Conservation (phyloP, 1,284 basidiomycete genomes). For the Boletus mariae region DNA sequence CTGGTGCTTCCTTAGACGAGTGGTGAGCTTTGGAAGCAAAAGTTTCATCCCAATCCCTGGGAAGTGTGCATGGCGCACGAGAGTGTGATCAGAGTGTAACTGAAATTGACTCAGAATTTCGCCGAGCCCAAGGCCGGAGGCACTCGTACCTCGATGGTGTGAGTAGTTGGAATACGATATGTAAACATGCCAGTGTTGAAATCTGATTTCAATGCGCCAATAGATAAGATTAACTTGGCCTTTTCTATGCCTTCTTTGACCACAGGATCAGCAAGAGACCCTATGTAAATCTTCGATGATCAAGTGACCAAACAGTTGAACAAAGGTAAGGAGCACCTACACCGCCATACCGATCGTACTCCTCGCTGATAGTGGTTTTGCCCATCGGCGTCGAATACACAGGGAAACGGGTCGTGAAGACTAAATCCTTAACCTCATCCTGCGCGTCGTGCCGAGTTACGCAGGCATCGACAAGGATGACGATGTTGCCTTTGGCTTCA, state of each 20-base stretch:
- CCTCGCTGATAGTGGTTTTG: conserved; percentile 79
- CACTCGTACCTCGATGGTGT: conserved; percentile 57
- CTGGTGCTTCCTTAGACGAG: conserved; percentile 45
- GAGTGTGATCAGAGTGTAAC: conserved; percentile 82
- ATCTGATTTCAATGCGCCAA: conserved; percentile 81
- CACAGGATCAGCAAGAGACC: conserved; percentile 68
- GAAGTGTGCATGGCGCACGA: conserved; percentile 62
- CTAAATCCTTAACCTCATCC: conserved; percentile 65
- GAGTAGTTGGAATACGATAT: conserved; percentile 59
- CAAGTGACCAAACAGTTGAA: conserved; percentile 8
- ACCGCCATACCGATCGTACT: conserved; percentile 83
- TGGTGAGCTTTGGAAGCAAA: conserved; percentile 65
- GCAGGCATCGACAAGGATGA: conserved; percentile 89
- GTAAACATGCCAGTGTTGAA: conserved; percentile 91
- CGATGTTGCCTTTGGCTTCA: conserved; percentile 58
- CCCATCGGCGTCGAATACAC: conserved; percentile 88
- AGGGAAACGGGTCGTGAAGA: conserved; percentile 70
- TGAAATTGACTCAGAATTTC: conserved; percentile 31
- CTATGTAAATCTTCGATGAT: conserved; percentile 68
- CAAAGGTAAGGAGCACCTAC: conserved; percentile 36
- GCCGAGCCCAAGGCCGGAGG: not conserved
- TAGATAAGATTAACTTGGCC: conserved; percentile 80
- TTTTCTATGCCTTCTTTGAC: conserved; percentile 77
- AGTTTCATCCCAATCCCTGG: conserved; percentile 69
- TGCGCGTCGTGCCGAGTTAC: conserved; percentile 76